Conservation (phyloP, 495 filamentous ascomycete species). For the Penicillium ucsense region DNA sequence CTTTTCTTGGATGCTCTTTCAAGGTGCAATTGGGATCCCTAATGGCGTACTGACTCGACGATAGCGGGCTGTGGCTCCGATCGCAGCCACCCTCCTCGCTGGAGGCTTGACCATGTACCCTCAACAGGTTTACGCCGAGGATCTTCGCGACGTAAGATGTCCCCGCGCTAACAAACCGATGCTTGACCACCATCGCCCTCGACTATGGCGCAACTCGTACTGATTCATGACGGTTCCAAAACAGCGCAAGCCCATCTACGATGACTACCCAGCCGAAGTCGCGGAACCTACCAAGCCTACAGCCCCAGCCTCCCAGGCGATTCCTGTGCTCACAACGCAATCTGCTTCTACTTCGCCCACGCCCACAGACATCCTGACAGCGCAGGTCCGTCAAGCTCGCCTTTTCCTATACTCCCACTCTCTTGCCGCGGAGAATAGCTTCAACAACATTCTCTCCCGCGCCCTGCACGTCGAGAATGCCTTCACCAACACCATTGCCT, state of each 20-base stretch:
- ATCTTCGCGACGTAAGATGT: slow-evolving; percentile 30
- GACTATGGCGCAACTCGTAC: neutral
- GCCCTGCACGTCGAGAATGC: slow-evolving; percentile 71
- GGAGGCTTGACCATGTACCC: slow-evolving; percentile 46
- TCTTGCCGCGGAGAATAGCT: slow-evolving; percentile 57
- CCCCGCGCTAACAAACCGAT: neutral
- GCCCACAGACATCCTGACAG: slow-evolving; percentile 82
- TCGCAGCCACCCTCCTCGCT: slow-evolving; percentile 43
- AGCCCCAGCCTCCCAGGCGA: slow-evolving; percentile 12
- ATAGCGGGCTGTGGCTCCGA: slow-evolving; percentile 48
- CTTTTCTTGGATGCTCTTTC: slow-evolving; percentile 3
- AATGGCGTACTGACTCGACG: slow-evolving; percentile 17
- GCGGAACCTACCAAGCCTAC: slow-evolving; percentile 31
- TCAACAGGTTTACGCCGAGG: slow-evolving; percentile 48
- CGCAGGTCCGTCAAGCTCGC: slow-evolving; percentile 70
- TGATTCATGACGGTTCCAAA: slow-evolving; percentile 22
- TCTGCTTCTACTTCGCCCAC: slow-evolving; percentile 48
- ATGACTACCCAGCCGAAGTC: slow-evolving; percentile 46
- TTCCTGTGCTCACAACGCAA: slow-evolving; percentile 14
- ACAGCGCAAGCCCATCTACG: slow-evolving; percentile 81
- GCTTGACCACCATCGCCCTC: neutral
- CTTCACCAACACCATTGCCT: slow-evolving; percentile 71
- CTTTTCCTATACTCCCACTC: slow-evolving; percentile 70
- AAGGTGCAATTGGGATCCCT: slow-evolving; percentile 23
- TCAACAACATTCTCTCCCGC: slow-evolving; percentile 66